These are phyloP conservation scores for Alternaria ethzedia DNA, from an alignment of 2,329 filamentous ascomycete genomes.

Conservation along the genomic window DNA sequence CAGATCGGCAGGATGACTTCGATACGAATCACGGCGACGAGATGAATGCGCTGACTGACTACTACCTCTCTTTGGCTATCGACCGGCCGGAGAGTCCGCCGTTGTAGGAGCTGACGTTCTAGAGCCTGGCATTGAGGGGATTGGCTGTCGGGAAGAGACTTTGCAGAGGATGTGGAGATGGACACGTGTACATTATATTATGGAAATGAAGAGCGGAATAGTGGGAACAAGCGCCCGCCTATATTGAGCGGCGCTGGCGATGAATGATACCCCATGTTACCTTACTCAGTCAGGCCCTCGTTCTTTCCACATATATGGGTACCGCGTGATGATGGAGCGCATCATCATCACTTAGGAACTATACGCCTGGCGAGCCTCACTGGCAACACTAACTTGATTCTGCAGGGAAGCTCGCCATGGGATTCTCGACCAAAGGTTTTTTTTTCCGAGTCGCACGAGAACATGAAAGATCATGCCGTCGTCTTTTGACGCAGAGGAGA, in stretches of 20 bases:
- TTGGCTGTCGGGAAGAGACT: neutral
- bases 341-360: neutral
- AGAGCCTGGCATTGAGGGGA: neutral
- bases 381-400: neutral
- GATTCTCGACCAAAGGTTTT: no score
- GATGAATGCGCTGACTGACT: constrained; percentile 44
- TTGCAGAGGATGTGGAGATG: neutral
- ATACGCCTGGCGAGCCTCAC: neutral
- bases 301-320: accelerated
- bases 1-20: constrained; percentile 12
- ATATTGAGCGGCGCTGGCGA: neutral
- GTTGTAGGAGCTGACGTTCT: constrained; percentile 5
- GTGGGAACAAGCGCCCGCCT: neutral
- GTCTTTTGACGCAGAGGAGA: no score
- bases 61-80: constrained; percentile 37
- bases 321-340: neutral
- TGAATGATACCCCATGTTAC: neutral
- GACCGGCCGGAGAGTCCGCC: constrained; percentile 33
- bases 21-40: constrained; percentile 40
- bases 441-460: no score
- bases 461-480: no score
- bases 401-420: neutral
- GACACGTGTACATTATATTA: neutral
- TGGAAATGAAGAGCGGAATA: neutral
- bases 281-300: accelerated